phyloP scores from a whole-genome alignment of 2,329 filamentous ascomycete genomes.

The Fusarium sp. region DNA sequence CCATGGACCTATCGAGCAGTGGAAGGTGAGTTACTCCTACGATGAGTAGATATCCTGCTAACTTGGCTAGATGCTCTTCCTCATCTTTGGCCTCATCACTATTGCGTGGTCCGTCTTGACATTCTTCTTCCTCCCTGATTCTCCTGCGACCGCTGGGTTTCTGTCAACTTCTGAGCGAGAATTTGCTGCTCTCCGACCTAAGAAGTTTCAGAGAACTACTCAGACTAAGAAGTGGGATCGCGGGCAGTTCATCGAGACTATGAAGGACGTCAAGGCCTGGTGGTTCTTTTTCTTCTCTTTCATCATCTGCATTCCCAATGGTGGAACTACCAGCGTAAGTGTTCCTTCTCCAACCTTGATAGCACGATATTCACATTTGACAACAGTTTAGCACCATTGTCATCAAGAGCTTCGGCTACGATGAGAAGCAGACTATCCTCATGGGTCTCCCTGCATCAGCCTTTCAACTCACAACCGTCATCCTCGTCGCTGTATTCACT shows the following conservation, averaged over 20 bases:
- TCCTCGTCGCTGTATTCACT: background rate
- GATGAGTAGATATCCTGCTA: fast-evolving
- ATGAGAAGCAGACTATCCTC: slow-evolving; percentile 10
- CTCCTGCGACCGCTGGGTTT: background rate
- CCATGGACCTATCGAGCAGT: background rate
- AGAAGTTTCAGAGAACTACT: slow-evolving; percentile 17
- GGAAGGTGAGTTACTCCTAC: background rate
- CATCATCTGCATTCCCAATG: slow-evolving; percentile 11
- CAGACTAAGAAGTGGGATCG: slow-evolving; percentile 15
- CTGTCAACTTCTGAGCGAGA: slow-evolving; percentile 1
- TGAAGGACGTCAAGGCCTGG: slow-evolving; percentile 6
- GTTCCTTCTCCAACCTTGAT: too few species aligned
- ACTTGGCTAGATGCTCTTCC: background rate
- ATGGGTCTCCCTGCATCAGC: slow-evolving; percentile 13
- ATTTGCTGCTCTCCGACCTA: background rate
- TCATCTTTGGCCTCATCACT: slow-evolving; percentile 4
- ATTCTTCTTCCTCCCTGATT: slow-evolving; percentile 7
- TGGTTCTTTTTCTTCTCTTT: slow-evolving; percentile 21
- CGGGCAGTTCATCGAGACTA: background rate
- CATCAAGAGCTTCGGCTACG: slow-evolving; percentile 10
- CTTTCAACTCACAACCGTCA: slow-evolving; percentile 3
- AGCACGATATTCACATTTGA: too few species aligned
- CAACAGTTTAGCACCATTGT: slow-evolving; percentile 7
- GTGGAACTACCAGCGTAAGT: background rate
- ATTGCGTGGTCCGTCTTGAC: slow-evolving; percentile 2